Evolutionary conservation across 495 filamentous ascomycete genomes (phyloP), one percentile per base, ranked within the genome.

Genomic region (Hypoxylon fuscum): DNA sequence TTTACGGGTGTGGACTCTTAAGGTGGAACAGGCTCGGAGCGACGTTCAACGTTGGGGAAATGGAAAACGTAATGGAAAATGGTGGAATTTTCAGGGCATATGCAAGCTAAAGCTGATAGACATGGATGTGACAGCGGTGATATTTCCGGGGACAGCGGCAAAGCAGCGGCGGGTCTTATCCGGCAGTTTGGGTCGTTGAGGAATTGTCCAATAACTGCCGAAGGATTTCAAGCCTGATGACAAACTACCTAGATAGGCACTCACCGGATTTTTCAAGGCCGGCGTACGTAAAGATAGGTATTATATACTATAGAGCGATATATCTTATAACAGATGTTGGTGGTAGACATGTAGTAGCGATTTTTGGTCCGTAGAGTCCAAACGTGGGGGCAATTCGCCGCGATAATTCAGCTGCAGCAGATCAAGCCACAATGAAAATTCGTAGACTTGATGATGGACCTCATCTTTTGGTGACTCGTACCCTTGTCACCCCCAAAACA

Each of bases 51-150:
- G 53, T 48, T 44, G 44, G 37, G 29, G 38, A 53, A 57, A 54
- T 44, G 53, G 17, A 35, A 59, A 67, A 58, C 64, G 59, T 62
- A 59, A 67, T 67, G 37, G 22, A 55, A 59, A 58, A 59, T 35
- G 22, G 40, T 35, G 55, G 47, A 46, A 29, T 45, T 55, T 62
- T 57, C 27, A 55, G 40, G 54, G 55, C 54, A 20, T 34, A 62
- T 62, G 59, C 54, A 68, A 59, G 55, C 54, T 59, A 64, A 59
- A 22, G 5, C 11, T 42, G 37, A 42, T 41, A 53, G 59, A 44
- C 64, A 63, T 60, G 59, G 55, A 47, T 66, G 21, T 49, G 44
- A 51, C 50, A 27, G 18, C 38, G 49, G 42, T 55, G 52, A 47
- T 34, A 64, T 25, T 48, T 46, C 55, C 37, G 63, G 57, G 51